A percentile compares a stretch with the other conserved stretches of the same genome.
These are phyloP conservation scores for Dendrobium nobile DNA, from an alignment of 106 monocot genomes.

Conservation along the genomic window DNA sequence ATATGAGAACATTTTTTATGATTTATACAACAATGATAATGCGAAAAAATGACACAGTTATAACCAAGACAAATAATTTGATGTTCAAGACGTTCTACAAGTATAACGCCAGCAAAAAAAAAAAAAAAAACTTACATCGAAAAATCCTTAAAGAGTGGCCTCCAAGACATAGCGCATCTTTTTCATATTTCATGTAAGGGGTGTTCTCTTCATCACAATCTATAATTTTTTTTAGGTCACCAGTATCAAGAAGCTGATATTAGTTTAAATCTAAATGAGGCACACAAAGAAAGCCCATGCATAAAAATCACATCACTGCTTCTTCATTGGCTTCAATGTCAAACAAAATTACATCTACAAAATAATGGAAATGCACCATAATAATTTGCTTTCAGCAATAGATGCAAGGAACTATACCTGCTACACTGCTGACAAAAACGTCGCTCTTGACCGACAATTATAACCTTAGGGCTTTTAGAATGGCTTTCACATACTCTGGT, in stretches of 20 bases:
- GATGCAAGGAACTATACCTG: slow-evolving; percentile 28
- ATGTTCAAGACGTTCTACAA: neutral
- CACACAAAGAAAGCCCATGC: neutral
- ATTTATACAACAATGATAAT: neutral
- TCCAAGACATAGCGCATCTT: slow-evolving; percentile 60
- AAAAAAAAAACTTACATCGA: slow-evolving; percentile 48
- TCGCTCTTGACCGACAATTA: slow-evolving; percentile 55
- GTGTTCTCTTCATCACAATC: slow-evolving; percentile 34
- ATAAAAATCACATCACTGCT: neutral
- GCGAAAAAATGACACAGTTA: neutral
- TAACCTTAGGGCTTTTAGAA: slow-evolving; percentile 52
- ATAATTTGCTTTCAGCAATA: neutral
- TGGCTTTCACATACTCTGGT: slow-evolving; percentile 62
- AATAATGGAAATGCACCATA: neutral
- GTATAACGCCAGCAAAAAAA: neutral
- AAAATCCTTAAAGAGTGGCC: slow-evolving; percentile 60
- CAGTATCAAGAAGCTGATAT: too few relatives aligned
- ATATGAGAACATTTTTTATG: too few relatives aligned
- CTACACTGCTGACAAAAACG: slow-evolving; percentile 81
- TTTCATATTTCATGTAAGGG: slow-evolving; percentile 76
- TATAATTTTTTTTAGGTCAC: too few relatives aligned
- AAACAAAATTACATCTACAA: neutral
- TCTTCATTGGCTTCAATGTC: neutral
- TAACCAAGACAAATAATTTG: neutral
- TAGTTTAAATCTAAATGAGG: neutral